Evolutionary conservation across 768 basidiomycete genomes (phyloP), one percentile per base, ranked within the genome.

Genomic region (Mycena amicta): DNA sequence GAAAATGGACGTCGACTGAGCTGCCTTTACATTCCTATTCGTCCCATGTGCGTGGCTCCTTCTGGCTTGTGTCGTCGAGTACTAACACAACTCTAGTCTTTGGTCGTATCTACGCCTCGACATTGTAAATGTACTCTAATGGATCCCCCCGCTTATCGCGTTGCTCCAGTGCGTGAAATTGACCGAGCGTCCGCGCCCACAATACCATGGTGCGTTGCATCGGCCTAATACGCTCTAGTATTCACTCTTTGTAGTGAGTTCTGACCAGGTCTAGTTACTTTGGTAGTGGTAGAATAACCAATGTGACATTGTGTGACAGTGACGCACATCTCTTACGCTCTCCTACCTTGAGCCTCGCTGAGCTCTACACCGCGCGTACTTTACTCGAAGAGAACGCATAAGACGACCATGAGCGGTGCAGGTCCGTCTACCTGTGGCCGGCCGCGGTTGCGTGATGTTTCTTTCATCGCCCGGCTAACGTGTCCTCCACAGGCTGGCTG

Each of bases 401-500:
- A 50, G 55, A 61, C 43, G 40, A 67, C 60, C 47, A 79, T 80
- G 78, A 75, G 77, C 53, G 78, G 77, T 49, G 72, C 78, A 67
- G 78, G 78, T 78, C 50, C 62, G 78, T 74, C 51, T 50, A 53
- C 12, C 27, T 27, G 25, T 31, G 45, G 29, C 37, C 45, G 13
- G 41, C 47, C 22, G n/a, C n/a, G n/a, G n/a, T n/a, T n/a, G n/a
- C n/a, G n/a, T n/a, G n/a, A n/a, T n/a, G n/a, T n/a, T n/a, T 56
- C 50, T 31, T 47, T 30, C 13, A 18, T 39, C 23, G 25, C 16
- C 23, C 47, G 50, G 18, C 40, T 40, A 28, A 41, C 47, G 52
- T 54, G 25, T 43, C 50, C 26, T 40, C 29, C 33, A n/a, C 56
- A 95, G 95, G 93, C 71, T 98, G 95, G 96, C 77, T 99, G 63